Conservation (phyloP, 192 early-diverging fungal species). For the Coemansia sp. region DNA sequence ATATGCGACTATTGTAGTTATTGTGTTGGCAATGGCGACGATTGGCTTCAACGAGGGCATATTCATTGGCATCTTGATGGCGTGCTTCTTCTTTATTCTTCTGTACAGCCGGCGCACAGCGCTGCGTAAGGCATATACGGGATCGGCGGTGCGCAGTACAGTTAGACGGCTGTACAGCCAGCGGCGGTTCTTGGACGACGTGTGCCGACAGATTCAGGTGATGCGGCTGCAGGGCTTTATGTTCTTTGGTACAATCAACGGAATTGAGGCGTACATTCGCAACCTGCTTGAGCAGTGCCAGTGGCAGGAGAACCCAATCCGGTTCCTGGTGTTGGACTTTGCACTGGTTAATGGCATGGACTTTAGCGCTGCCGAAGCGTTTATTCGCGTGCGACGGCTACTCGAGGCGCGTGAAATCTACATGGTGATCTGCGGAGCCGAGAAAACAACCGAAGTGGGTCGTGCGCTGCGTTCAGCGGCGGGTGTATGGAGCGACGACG, state of each 20-base stretch:
- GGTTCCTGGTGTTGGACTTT: conserved; percentile 89
- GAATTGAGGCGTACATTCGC: conserved; percentile 72
- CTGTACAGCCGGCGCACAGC: conserved; percentile 65
- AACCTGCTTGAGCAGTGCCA: conserved; percentile 61
- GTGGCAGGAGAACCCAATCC: conserved; percentile 71
- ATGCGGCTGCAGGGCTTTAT: conserved; percentile 92
- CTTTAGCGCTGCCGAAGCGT: conserved; percentile 88
- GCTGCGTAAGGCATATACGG: conserved; percentile 66
- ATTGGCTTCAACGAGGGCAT: conserved; percentile 98
- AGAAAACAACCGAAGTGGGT: conserved; percentile 64
- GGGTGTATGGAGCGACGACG: conserved; percentile 64
- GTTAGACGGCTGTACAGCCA: conserved; percentile 87
- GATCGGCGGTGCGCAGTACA: conserved; percentile 73
- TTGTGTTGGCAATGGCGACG: conserved; percentile 82
- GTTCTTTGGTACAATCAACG: conserved; percentile 94
- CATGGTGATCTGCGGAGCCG: conserved; percentile 78
- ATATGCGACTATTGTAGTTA: conserved; percentile 84
- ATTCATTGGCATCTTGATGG: conserved; percentile 86
- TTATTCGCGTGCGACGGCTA: conserved; percentile 79
- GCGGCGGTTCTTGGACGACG: conserved; percentile 79
- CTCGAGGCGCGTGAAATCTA: conserved; percentile 69
- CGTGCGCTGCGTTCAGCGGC: conserved; percentile 60
- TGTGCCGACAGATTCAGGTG: conserved; percentile 82
- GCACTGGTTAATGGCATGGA: conserved; percentile 82
- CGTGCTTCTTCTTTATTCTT: conserved; percentile 93